A percentile compares a stretch with the other conserved stretches of the same genome.
Evolutionary conservation across 129 eudicot genomes (phyloP).

Genomic region (Helianthus annuus): DNA sequence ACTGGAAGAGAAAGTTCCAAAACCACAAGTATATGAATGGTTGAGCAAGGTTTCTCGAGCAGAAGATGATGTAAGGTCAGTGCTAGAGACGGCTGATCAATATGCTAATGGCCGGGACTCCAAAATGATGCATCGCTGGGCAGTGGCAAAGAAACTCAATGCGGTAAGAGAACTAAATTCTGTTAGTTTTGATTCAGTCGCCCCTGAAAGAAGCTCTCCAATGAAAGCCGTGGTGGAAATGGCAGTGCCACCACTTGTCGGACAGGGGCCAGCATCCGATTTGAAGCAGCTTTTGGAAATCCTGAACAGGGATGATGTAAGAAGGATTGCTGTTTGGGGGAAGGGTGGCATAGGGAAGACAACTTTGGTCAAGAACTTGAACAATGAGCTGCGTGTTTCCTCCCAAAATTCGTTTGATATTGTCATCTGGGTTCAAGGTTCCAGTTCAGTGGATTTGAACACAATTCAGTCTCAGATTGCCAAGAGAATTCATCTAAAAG

Average conservation of each 20-base stretch:
- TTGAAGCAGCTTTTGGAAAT: slow-evolving; percentile 19
- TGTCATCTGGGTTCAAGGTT: slow-evolving; percentile 39
- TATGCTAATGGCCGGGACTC: slow-evolving; percentile 8
- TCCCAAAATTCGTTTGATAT: slow-evolving; percentile 15
- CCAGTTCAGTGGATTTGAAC: slow-evolving; percentile 13
- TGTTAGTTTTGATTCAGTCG: slow-evolving; percentile 2
- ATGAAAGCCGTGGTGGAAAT: slow-evolving; percentile 29
- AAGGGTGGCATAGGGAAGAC: slow-evolving; percentile 48
- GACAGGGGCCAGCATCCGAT: slow-evolving; percentile 15
- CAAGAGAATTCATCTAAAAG: slow-evolving; percentile 28
- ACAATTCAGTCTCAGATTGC: slow-evolving; percentile 38
- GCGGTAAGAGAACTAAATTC: slow-evolving; percentile 18
- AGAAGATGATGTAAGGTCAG: slow-evolving; percentile 23
- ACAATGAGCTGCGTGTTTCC: slow-evolving; percentile 13
- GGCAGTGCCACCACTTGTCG: slow-evolving; percentile 22
- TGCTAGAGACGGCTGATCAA: slow-evolving; percentile 4
- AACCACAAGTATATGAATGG: slow-evolving; percentile 30
- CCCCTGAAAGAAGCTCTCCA: slow-evolving; percentile 16
- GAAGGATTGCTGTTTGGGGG: slow-evolving; percentile 33
- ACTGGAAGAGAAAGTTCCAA: slow-evolving; percentile 25
- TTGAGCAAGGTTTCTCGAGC: slow-evolving; percentile 16
- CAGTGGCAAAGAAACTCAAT: slow-evolving; percentile 22
- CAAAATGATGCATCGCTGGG: slow-evolving; percentile 11
- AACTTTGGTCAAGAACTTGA: slow-evolving; percentile 31
- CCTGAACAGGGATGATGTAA: slow-evolving; percentile 3